Conservation (phyloP, 805 yeast genomes). For the Lachancea waltii region DNA sequence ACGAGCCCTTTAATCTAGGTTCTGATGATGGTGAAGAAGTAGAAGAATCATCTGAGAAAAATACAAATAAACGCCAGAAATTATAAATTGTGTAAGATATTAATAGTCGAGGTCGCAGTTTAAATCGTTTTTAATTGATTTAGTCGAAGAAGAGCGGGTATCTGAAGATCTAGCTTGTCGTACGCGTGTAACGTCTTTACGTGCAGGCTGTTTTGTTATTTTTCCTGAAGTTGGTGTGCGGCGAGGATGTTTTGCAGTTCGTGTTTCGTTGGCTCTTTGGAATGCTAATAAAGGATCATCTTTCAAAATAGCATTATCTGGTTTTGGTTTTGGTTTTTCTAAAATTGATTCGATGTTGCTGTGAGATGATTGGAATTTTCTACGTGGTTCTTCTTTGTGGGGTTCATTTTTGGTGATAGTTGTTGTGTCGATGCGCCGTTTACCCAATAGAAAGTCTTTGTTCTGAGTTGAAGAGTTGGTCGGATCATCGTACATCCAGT, state of each 20-base stretch:
- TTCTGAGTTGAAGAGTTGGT: constrained; percentile 10
- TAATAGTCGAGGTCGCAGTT: constrained; percentile 3
- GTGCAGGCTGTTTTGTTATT: neutral
- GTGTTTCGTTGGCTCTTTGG: constrained; percentile 1
- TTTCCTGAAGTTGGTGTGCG: too few relatives aligned
- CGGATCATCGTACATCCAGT: constrained; percentile 81
- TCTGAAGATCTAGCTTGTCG: neutral
- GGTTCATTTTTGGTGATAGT: constrained; percentile 8
- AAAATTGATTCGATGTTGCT: neutral
- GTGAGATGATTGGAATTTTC: neutral
- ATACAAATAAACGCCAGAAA: neutral
- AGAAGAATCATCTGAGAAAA: constrained; percentile 12
- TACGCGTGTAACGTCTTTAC: neutral
- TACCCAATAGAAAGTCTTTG: constrained; percentile 21
- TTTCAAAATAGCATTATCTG: neutral
- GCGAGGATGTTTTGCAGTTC: too few relatives aligned
- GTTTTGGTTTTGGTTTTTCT: neutral
- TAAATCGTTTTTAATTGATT: too few relatives aligned
- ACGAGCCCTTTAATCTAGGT: constrained; percentile 9
- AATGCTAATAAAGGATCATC: constrained; percentile 3
- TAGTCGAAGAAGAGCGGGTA: too few relatives aligned
- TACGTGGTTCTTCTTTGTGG: constrained; percentile 2
- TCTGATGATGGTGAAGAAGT: constrained; percentile 40
- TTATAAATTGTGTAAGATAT: too few relatives aligned
- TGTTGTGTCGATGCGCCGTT: constrained; percentile 16